Evolutionary conservation across 768 basidiomycete genomes (phyloP), one percentile per base, ranked within the genome.

Genomic region (Mycena epipterygia): DNA sequence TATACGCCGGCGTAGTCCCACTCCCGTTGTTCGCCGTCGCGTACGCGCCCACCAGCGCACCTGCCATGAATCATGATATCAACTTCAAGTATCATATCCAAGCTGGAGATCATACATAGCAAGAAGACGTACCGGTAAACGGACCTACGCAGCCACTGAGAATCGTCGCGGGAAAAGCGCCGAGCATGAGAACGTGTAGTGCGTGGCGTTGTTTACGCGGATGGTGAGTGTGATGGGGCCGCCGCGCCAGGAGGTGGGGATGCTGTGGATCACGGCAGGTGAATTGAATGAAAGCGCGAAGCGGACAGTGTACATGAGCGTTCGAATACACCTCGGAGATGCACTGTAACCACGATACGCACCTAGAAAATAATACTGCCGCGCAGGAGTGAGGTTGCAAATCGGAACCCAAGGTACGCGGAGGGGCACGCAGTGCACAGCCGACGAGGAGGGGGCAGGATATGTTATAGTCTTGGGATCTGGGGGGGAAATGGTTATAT

Each of bases 21-120:
- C 56, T 64, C 62, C 68, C 68, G 32, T 70, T 64, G 57, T 70
- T 70, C 27, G 62, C 55, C 29, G 68, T 70, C 62, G 63, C 68
- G 33, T 70, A 70, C n/a, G 68, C 68, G 48, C 68, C 68, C 17
- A 64, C 41, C 33, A 64, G 55, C 33, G 68, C 52, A 35, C 68
- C 68, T 70, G 42, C n/a, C n/a, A n/a, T n/a, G n/a, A n/a, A n/a
- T 32, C 44, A 58, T 39, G 14, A 53, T 7, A 46, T 56, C 44
- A 39, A 63, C n/a, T n/a, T n/a, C n/a, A n/a, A n/a, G n/a, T n/a
- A n/a, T n/a, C n/a, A 3, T 46, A 63, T 62, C 53, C 46, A 63
- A 39, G 46, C n/a, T 30, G 30, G 46, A 42, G 23, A 44, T 53
- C n/a, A n/a, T n/a, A n/a, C 39, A 42, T 39, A 58, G 56, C 56